These are phyloP conservation scores for Dactylellina leptospora DNA, from an alignment of 2,329 filamentous ascomycete species.

Conservation along the genomic window DNA sequence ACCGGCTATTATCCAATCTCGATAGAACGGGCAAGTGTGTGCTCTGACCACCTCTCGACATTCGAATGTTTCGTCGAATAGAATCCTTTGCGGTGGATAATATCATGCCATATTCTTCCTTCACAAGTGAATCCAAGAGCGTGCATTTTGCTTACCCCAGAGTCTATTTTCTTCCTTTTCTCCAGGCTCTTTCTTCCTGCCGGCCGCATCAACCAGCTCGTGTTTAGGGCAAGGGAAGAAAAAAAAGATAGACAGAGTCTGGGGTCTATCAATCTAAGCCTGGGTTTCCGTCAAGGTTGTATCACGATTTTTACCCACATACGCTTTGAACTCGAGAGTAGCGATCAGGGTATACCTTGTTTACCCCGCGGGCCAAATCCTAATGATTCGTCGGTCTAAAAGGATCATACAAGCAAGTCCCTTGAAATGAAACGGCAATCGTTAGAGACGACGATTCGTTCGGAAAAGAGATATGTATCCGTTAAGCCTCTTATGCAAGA, in stretches of 20 bases:
- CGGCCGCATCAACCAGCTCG: constrained; percentile 8
- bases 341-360: constrained; percentile 45
- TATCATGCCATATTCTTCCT: constrained; percentile 20
- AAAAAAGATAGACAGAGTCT: background rate
- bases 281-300: constrained; percentile 11
- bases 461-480: constrained; percentile 51
- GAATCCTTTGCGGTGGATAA: constrained; percentile 39
- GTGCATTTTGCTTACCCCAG: constrained; percentile 27
- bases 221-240: constrained; percentile 9
- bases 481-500: constrained; percentile 47
- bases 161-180: constrained; percentile 3
- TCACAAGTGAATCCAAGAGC: background rate
- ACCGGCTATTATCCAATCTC: constrained; percentile 52
- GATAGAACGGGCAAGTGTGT: constrained; percentile 36
- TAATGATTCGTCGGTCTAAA: constrained; percentile 37
- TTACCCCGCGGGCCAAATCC: constrained; percentile 44
- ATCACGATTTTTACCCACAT: constrained; percentile 31
- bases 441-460: constrained; percentile 51
- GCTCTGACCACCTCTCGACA: constrained; percentile 43
- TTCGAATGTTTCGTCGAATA: constrained; percentile 20
- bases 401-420: constrained; percentile 31
- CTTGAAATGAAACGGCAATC: constrained; percentile 53
- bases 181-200: constrained; percentile 1
- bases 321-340: constrained; percentile 28
- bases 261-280: background rate